A percentile compares a stretch with the other conserved stretches of the same genome.
phyloP scores from a whole-genome alignment of 108 stramenopile genomes.

The Stephanodiscus triporus region DNA sequence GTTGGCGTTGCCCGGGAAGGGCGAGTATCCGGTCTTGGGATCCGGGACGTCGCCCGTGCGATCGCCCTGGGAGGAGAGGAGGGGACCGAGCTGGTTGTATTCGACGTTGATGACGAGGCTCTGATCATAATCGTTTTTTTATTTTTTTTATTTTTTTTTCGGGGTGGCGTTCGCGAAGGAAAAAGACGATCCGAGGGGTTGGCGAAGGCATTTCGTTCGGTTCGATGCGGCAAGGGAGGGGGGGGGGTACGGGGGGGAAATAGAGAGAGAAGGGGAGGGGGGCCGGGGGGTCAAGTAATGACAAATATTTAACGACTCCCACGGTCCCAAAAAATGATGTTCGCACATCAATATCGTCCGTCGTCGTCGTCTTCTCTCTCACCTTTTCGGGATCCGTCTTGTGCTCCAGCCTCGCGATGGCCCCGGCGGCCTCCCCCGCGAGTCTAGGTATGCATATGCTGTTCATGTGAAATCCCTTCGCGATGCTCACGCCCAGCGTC shows the following conservation, averaged over 20 bases:
- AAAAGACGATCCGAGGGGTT: not conserved
- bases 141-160: not conserved
- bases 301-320: no score
- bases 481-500: constrained; percentile 92
- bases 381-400: constrained; percentile 87
- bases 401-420: constrained; percentile 93
- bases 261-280: no score
- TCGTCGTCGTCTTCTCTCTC: no score
- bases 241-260: not conserved
- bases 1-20: constrained; percentile 96
- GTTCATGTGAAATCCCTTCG: constrained; percentile 93
- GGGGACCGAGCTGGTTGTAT: constrained; percentile 96
- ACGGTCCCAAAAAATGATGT: no score
- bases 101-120: constrained; percentile 97
- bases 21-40: constrained; percentile 87
- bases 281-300: no score
- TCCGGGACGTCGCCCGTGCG: constrained; percentile 94
- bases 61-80: constrained; percentile 82
- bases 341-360: no score
- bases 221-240: no score
- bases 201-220: no score
- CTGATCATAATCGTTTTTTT: no score
- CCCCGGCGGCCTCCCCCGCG: constrained; percentile 98
- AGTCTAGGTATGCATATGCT: constrained; percentile 96
- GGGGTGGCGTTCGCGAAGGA: not conserved